Conservation (phyloP, 2,329 filamentous ascomycete genomes). For the Penicillium thymicola region DNA sequence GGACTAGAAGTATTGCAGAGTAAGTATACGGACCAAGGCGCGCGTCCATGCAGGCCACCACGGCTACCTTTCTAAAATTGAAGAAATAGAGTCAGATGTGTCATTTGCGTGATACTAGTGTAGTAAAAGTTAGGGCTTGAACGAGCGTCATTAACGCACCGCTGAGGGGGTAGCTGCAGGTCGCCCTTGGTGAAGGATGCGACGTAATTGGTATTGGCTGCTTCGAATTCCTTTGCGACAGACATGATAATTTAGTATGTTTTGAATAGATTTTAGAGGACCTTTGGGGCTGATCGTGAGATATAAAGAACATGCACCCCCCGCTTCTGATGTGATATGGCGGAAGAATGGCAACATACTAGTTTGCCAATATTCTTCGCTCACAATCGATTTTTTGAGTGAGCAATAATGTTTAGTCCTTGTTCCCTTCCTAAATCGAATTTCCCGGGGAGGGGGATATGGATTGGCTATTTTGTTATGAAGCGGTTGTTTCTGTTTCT, state of each 20-base stretch:
- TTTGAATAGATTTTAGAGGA: neutral
- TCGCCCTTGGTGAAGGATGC: constrained; percentile 62
- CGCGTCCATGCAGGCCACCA: constrained; percentile 80
- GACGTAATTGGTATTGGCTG: constrained; percentile 58
- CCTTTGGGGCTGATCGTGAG: neutral
- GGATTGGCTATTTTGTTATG: neutral
- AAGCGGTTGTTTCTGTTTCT: neutral
- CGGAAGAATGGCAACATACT: neutral
- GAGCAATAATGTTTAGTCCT: neutral
- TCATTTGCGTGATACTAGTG: neutral
- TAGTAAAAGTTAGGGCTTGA: neutral
- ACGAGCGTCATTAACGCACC: constrained; percentile 41
- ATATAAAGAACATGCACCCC: constrained; percentile 14
- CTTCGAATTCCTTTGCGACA: constrained; percentile 49
- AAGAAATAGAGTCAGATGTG: neutral
- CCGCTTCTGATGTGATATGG: constrained; percentile 12
- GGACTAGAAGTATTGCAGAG: neutral
- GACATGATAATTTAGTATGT: constrained; percentile 20
- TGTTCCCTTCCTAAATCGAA: neutral
- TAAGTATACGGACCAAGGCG: constrained; percentile 40
- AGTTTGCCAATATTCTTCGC: neutral
- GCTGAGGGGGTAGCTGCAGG: constrained; percentile 63
- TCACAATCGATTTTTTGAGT: neutral
- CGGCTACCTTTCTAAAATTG: constrained; percentile 20
- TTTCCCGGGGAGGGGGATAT: neutral